Base-by-base conservation (phyloP, 2,329 filamentous ascomycete species). In the Pestalotiopsis sp. region DNA sequence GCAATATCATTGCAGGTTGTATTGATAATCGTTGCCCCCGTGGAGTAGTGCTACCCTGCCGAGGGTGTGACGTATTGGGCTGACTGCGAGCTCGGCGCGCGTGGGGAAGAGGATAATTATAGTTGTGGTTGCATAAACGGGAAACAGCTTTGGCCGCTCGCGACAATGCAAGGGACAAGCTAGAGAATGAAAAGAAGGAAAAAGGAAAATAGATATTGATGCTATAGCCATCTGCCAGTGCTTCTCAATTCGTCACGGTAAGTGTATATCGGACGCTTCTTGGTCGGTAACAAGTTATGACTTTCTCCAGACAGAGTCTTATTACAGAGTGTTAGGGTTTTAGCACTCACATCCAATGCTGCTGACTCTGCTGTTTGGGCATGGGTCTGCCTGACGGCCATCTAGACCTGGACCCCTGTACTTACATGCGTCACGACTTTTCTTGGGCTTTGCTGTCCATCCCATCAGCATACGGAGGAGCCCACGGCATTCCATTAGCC, bases 381-480 rank as follows among this genome's bases (percentile, higher is more conserved):
- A 59, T 36, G 57, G 59, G 14, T 62, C 27, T 14, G 23, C 20
- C 17, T 17, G 36, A 62, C 25, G 55, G 27, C 9, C 25, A 36
- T 62, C 57, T 62, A 62, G 59, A 41, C 27, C 12, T 3, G 36
- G 27, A 62, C 59, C 59, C 59, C 13, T 62, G 59, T 62, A 20
- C 36, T 59, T 17, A 59, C 27, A 27, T 62, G 59, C 59, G 59
- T 62, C 59, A 62, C 59, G 59, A 62, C 59, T 59, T 59, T 36
- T n/a, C 12, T 13, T 27, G 57, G 14, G 57, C 57, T 23, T 62
- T 12, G 6, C 17, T 62, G 45, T 20, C 17, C 45, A n/a, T 5
- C 45, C 17, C 20, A 9, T 52, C 45, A 52, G 17, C n/a, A 52
- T 20, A 52, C 17, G 17, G 23, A n/a, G 1, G 20, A 52, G n/a